Base-by-base conservation (phyloP, 768 basidiomycete genomes). In the Boletales sp. region DNA sequence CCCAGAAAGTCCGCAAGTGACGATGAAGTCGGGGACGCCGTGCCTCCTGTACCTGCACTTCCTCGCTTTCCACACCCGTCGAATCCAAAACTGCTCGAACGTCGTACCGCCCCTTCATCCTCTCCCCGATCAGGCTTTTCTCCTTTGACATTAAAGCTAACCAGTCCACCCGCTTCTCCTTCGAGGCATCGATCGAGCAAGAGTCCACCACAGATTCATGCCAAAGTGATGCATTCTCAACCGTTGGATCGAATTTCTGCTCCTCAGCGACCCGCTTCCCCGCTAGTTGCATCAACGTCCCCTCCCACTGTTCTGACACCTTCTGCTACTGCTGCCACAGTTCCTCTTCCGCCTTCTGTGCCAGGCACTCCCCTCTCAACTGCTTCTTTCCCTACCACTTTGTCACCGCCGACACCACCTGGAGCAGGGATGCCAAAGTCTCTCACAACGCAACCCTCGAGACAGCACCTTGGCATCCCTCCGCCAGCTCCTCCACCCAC, bases 41-140 rank as follows among this genome's bases (percentile, higher is more conserved):
- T 67, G 44, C 66, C 66, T 25, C 66, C 66, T 33, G 66, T 67
- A n/a, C 66, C 66, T 46, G 66, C 67, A 4, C 56, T 67, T 13
- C 66, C 66, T 14, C 30, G 17, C 25, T 30, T 67, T 31, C 56
- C 56, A 21, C 58, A 51, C 34, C 66, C 66, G 10, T 69, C 66
- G 15, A 67, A 58, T 35, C 66, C 66, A 3, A 68, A 51, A 38
- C 58, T 50, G 36, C 54, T 69, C 8, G 62, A 61, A 43, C 66
- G 61, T 42, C 57, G 55, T 38, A 46, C 41, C 12, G 42, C 52
- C 33, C 57, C 65, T 1, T 57, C 65, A 35, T 67, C 66, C 19
- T 61, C 65, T 5, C 50, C 63, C 9, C 61, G 66, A n/a, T 25
- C 66, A 13, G 61, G 66, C 5, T 67, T 67, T 46, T 45, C 53